Conservation (phyloP, 768 basidiomycete genomes). For the Serendipita sp. region DNA sequence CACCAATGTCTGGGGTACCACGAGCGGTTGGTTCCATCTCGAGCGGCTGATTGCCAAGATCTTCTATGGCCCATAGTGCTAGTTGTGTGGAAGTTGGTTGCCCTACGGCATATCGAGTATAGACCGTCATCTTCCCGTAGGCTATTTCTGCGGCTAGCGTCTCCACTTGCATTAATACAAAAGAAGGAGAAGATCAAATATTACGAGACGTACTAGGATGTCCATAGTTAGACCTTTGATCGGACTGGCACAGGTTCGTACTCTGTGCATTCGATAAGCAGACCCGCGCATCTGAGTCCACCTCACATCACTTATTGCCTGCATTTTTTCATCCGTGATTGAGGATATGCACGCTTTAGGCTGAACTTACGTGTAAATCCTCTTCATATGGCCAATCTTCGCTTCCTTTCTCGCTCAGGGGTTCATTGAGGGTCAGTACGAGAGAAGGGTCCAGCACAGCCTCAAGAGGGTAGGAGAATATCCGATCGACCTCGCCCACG, state of each 20-base stretch:
- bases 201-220: constrained; percentile 42
- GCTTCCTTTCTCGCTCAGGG: constrained; percentile 39
- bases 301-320: constrained; percentile 45
- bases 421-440: constrained; percentile 27
- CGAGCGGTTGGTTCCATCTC: not conserved
- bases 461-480: constrained; percentile 68
- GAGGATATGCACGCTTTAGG: not conserved
- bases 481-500: constrained; percentile 55
- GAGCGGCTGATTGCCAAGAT: not conserved
- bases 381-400: constrained; percentile 71
- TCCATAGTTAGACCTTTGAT: constrained; percentile 76
- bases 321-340: constrained; percentile 9
- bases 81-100: constrained; percentile 22
- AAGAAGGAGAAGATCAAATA: constrained; percentile 4
- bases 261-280: constrained; percentile 68
- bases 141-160: constrained; percentile 55
- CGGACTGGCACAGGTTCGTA: constrained; percentile 61
- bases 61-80: not conserved
- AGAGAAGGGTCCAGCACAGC: constrained; percentile 46
- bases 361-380: constrained; percentile 46
- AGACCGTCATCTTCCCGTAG: constrained; percentile 34
- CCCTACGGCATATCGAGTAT: constrained; percentile 41
- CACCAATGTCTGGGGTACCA: not conserved
- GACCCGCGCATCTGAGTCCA: constrained; percentile 30
- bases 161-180: constrained; percentile 20